Evolutionary conservation across 2,329 filamentous ascomycete species (phyloP), one percentile per base, ranked within the genome.

Genomic region (Sarocladium kiliense): DNA sequence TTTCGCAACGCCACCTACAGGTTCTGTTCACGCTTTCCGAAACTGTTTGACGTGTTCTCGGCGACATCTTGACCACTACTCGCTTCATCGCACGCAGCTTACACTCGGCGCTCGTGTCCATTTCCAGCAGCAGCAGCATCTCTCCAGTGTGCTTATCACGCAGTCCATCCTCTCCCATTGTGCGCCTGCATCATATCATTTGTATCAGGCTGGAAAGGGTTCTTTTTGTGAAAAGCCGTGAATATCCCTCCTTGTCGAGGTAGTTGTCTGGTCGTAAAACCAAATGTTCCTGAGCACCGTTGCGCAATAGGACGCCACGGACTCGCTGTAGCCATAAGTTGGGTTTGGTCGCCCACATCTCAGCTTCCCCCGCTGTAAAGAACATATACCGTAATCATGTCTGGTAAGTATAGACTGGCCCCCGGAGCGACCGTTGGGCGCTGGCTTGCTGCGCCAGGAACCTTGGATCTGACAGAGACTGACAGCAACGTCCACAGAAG

Each of bases 401-500:
- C 55, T 32, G 55, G 55, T 56, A 56, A 53, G 55, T 44, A 53
- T 19, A 47, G 27, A 49, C 25, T 3, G 32, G n/a, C 9, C 14
- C 54, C 41, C 25, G 44, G 3, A 25, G n/a, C n/a, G n/a, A n/a
- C n/a, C n/a, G n/a, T n/a, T n/a, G n/a, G n/a, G n/a, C n/a, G n/a
- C n/a, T n/a, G n/a, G n/a, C n/a, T n/a, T n/a, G n/a, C n/a, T n/a
- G n/a, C n/a, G n/a, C n/a, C n/a, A n/a, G n/a, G n/a, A n/a, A n/a
- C n/a, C n/a, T n/a, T n/a, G n/a, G n/a, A n/a, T n/a, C n/a, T 10
- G 16, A 44, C 12, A 49, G 51, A 55, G 50, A 60, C 63, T 65
- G 62, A 65, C 59, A 58, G 11, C 56, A 56, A 50, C 55, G 49
- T 55, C 63, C 72, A 70, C 70, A 68, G 79, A 84, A 71, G 71